phyloP scores from a whole-genome alignment of 108 stramenopile species.

The Parmales sp. region DNA sequence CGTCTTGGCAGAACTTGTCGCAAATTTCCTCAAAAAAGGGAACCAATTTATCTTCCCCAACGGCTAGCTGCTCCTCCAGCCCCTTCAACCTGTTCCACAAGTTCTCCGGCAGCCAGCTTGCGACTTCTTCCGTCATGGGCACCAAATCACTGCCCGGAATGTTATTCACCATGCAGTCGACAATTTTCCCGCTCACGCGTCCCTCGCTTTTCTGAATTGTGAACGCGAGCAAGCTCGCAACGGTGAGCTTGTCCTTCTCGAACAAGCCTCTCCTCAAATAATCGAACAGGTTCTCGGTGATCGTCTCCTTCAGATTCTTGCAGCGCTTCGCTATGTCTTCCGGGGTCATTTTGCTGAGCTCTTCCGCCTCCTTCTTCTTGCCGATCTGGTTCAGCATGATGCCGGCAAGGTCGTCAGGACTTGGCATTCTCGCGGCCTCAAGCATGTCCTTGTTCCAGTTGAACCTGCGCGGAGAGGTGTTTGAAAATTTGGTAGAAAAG shows the following conservation, averaged over 20 bases:
- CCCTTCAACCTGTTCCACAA: conserved; percentile 54
- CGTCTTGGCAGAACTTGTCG: conserved; percentile 46
- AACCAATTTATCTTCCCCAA: conserved; percentile 25
- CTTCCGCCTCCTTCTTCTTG: conserved; percentile 4
- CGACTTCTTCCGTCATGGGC: conserved; percentile 19
- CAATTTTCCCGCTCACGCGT: not conserved
- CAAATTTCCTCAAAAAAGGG: conserved; percentile 42
- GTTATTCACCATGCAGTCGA: not conserved
- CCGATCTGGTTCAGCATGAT: not conserved
- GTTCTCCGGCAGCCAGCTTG: conserved; percentile 39
- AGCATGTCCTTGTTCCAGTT: conserved; percentile 17
- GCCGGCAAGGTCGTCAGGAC: not conserved
- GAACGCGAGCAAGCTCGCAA: conserved; percentile 47
- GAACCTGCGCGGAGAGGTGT: too few species aligned
- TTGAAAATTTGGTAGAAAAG: too few species aligned
- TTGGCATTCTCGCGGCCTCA: not conserved
- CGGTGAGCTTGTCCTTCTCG: conserved; percentile 48
- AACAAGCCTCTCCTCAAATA: conserved; percentile 50
- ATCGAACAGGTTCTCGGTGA: conserved; percentile 43
- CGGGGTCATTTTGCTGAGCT: conserved; percentile 6
- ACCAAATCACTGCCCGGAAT: conserved; percentile 29
- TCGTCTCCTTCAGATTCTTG: conserved; percentile 27
- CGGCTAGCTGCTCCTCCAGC: conserved; percentile 21
- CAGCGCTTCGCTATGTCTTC: conserved; percentile 43
- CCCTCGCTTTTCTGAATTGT: conserved; percentile 18